Conservation (phyloP, 176 grass and related monocot genomes). For the Aegilops longissima region DNA sequence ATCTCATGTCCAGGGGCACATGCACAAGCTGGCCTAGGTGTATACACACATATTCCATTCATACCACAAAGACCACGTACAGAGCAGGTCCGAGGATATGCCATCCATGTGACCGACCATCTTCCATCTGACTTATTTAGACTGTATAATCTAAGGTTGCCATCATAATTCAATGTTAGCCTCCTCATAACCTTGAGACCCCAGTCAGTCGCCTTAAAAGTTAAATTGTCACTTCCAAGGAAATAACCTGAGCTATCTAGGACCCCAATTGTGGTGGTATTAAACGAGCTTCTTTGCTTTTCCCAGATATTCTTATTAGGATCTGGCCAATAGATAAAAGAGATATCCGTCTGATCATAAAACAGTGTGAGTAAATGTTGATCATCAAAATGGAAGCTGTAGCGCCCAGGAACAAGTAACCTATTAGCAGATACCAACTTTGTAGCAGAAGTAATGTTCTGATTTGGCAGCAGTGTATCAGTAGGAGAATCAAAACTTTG, state of each 20-base stretch:
- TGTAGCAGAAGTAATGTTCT: slow-evolving; percentile 26
- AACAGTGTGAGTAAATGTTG: slow-evolving; percentile 47
- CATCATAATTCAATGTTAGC: neutral
- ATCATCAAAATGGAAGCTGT: slow-evolving; percentile 51
- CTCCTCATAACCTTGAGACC: slow-evolving; percentile 38
- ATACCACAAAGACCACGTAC: slow-evolving; percentile 45
- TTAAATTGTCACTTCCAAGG: slow-evolving; percentile 34
- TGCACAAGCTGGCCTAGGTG: slow-evolving; percentile 27
- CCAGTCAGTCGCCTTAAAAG: slow-evolving; percentile 41
- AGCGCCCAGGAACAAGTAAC: slow-evolving; percentile 36
- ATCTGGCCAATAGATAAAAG: slow-evolving; percentile 58
- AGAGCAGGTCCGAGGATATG: slow-evolving; percentile 39
- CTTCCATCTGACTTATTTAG: neutral
- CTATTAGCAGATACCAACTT: slow-evolving; percentile 39
- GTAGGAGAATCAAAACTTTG: slow-evolving; percentile 51
- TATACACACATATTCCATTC: slow-evolving; percentile 60
- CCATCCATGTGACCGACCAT: slow-evolving; percentile 63
- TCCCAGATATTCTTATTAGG: slow-evolving; percentile 24
- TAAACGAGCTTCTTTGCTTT: slow-evolving; percentile 18
- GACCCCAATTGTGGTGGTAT: slow-evolving; percentile 20
- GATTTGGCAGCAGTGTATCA: slow-evolving; percentile 43
- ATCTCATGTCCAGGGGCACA: slow-evolving; percentile 50
- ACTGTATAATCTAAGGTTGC: slow-evolving; percentile 53
- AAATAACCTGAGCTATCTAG: slow-evolving; percentile 33
- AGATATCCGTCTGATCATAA: slow-evolving; percentile 26